These are phyloP conservation scores for Verruconis gallopava DNA, from an alignment of 2,329 filamentous ascomycete genomes.

Conservation along the genomic window DNA sequence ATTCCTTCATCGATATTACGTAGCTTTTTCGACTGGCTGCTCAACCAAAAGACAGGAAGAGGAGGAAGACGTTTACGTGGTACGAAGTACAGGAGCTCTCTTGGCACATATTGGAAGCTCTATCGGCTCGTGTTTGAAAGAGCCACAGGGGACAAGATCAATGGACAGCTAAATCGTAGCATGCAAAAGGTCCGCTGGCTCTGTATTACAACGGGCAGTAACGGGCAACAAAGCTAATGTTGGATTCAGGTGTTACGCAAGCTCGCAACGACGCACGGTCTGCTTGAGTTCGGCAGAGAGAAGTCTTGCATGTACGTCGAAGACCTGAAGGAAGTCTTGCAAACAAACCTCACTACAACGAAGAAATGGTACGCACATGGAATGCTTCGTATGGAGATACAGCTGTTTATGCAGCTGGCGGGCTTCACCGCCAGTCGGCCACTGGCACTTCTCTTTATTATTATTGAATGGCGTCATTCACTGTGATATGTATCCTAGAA, in stretches of 20 bases:
- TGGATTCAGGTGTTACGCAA: slow-evolving; percentile 2
- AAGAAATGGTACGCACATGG: slow-evolving; percentile 13
- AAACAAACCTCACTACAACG: slow-evolving; percentile 13
- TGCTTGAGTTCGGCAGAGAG: slow-evolving; percentile 13
- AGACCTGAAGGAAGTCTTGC: slow-evolving; percentile 14
- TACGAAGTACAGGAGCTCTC: slow-evolving; percentile 10
- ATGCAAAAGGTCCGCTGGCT: slow-evolving; percentile 9
- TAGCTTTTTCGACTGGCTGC: slow-evolving; percentile 10
- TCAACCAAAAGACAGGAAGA: slow-evolving; percentile 8
- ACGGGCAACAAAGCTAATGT: not conserved
- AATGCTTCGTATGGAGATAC: slow-evolving; percentile 13
- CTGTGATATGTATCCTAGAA: too few species aligned
- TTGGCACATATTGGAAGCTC: slow-evolving; percentile 11
- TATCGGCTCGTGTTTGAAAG: slow-evolving; percentile 10
- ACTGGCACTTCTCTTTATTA: slow-evolving; percentile 13
- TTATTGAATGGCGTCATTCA: too few species aligned
- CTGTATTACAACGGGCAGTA: not conserved
- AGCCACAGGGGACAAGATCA: slow-evolving; percentile 9
- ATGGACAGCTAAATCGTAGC: slow-evolving; percentile 8
- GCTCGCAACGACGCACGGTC: slow-evolving; percentile 13
- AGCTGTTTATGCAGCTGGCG: slow-evolving; percentile 14
- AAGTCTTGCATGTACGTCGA: slow-evolving; percentile 11
- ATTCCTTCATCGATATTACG: too few species aligned
- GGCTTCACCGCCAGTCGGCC: slow-evolving; percentile 13
- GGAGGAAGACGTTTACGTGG: slow-evolving; percentile 11